Conservation (phyloP, 306 rosid species). For the Cicer chorassanicum region DNA sequence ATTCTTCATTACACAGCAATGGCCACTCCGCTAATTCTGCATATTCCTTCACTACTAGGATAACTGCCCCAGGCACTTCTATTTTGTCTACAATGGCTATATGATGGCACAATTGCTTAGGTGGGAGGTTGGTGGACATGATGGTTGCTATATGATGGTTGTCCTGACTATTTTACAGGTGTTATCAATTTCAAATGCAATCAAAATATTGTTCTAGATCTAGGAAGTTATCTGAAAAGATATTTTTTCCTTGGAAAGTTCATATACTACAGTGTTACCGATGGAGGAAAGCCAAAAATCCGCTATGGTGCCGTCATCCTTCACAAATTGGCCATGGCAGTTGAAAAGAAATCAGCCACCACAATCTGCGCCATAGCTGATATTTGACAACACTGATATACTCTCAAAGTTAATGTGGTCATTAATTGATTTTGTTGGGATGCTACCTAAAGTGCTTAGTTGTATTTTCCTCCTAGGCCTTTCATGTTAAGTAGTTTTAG, state of each 20-base stretch:
- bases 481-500: constrained; percentile 17
- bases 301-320: too few relatives aligned
- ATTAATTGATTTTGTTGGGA: not conserved
- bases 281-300: too few relatives aligned
- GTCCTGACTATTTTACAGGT: not conserved
- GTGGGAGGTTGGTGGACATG: not conserved
- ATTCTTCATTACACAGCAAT: constrained; percentile 9
- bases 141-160: constrained; percentile 27
- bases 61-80: not conserved
- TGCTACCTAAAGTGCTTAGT: constrained; percentile 14
- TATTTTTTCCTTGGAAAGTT: not conserved
- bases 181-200: not conserved
- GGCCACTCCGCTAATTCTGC: constrained; percentile 15
- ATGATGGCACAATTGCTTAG: constrained; percentile 9
- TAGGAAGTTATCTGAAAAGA: constrained; percentile 5
- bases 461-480: constrained; percentile 22
- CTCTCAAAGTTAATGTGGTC: constrained; percentile 4
- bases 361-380: too few relatives aligned
- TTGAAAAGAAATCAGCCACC: too few relatives aligned
- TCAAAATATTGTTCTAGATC: constrained; percentile 19
- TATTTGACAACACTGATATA: too few relatives aligned
- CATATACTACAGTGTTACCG: not conserved
- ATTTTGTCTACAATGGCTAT: constrained; percentile 5
- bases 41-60: constrained; percentile 10
- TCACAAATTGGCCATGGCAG: too few relatives aligned